Evolutionary conservation across 331 rosid genomes (phyloP).

Genomic region (Pyracantha coccinea): DNA sequence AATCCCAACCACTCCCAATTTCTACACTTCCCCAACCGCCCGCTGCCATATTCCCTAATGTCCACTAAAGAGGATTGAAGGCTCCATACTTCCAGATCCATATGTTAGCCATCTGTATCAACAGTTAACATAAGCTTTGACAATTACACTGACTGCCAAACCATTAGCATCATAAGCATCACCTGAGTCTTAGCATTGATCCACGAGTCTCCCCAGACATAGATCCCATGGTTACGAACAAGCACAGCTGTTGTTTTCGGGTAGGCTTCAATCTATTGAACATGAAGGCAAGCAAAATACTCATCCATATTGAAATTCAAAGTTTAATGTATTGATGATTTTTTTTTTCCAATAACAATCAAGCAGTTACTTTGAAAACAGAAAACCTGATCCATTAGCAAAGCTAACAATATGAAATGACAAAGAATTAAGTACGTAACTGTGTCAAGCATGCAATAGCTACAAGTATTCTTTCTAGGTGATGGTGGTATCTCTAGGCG

Average conservation of each 20-base stretch:
- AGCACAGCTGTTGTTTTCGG: constrained; percentile 96
- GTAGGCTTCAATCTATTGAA: constrained; percentile 73
- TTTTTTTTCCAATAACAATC: not conserved
- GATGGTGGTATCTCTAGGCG: too few relatives aligned
- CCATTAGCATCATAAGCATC: not conserved
- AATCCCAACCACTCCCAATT: too few relatives aligned
- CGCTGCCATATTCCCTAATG: too few relatives aligned
- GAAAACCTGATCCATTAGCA: not conserved
- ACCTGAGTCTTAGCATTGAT: constrained; percentile 91
- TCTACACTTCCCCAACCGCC: too few relatives aligned
- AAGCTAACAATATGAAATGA: constrained; percentile 1
- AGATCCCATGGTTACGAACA: constrained; percentile 96
- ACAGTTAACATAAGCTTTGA: not conserved
- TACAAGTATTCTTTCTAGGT: too few relatives aligned
- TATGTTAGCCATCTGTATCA: not conserved
- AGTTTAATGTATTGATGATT: not conserved
- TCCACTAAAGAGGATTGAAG: not conserved
- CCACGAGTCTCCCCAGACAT: constrained; percentile 97
- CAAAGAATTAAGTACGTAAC: not conserved
- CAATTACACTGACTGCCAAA: not conserved
- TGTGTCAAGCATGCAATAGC: not conserved
- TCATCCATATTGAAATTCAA: not conserved
- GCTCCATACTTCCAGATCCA: not conserved
- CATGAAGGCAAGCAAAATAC: constrained; percentile 5
- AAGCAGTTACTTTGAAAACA: not conserved